Percentiles rank a stretch among this genome's conserved stretches.
These are phyloP conservation scores for Colletotrichum eleusines DNA, from an alignment of 2,329 filamentous ascomycete species.

Conservation along the genomic window DNA sequence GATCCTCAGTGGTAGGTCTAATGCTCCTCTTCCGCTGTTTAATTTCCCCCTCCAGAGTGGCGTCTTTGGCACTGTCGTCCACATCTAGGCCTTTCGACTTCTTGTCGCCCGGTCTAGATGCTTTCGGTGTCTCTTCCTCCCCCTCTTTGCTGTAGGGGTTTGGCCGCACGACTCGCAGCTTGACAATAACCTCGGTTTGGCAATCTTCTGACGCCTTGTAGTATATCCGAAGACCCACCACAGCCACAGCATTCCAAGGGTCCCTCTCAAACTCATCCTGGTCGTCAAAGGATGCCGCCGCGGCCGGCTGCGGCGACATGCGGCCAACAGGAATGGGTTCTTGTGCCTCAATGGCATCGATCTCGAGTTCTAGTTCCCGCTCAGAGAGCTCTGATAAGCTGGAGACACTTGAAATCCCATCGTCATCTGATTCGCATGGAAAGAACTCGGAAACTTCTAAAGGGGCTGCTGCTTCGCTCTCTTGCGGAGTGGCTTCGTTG, in stretches of 20 bases:
- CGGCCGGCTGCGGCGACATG: slow-evolving; percentile 28
- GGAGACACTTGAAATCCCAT: slow-evolving; percentile 48
- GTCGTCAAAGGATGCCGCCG: slow-evolving; percentile 52
- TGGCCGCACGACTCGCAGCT: slow-evolving; percentile 56
- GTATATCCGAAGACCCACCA: slow-evolving; percentile 66
- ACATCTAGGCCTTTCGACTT: slow-evolving; percentile 55
- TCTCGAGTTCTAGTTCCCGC: slow-evolving; percentile 51
- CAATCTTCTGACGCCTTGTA: slow-evolving; percentile 58
- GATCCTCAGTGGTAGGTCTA: slow-evolving; percentile 30
- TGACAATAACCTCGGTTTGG: slow-evolving; percentile 51
- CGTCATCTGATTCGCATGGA: slow-evolving; percentile 45
- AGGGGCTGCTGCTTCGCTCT: slow-evolving; percentile 36
- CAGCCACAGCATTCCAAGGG: slow-evolving; percentile 67
- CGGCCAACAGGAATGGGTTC: slow-evolving; percentile 38
- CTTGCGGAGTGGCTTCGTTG: slow-evolving; percentile 41
- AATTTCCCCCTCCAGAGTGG: slow-evolving; percentile 53
- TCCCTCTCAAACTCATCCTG: slow-evolving; percentile 66
- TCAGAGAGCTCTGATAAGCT: slow-evolving; percentile 56
- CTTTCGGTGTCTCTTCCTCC: slow-evolving; percentile 17
- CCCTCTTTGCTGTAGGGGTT: slow-evolving; percentile 49
- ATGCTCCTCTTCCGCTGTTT: slow-evolving; percentile 54
- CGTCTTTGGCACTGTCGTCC: slow-evolving; percentile 61
- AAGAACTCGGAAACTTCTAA: slow-evolving; percentile 30
- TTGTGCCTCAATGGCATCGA: slow-evolving; percentile 37
- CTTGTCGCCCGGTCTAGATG: slow-evolving; percentile 44